phyloP scores from a whole-genome alignment of 1,139 yeast genomes.

The Pichia norvegensis region DNA sequence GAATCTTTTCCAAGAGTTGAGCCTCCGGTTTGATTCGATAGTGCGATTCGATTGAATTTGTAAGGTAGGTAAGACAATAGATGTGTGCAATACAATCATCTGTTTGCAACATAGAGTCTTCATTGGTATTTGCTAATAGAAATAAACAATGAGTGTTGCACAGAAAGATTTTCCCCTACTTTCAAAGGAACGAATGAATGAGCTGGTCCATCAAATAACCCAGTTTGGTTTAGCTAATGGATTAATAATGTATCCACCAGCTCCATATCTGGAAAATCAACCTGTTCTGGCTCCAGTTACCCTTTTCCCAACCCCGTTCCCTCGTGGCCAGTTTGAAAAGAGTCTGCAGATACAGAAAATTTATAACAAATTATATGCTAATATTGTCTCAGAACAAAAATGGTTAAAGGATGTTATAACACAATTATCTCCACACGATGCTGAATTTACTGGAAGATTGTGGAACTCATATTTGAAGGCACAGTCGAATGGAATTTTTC shows the following conservation, averaged over 20 bases:
- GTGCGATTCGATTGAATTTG: too few relatives aligned
- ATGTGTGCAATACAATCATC: too few relatives aligned
- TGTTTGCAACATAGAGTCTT: too few relatives aligned
- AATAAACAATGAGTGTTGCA: not conserved
- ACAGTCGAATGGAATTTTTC: constrained; percentile 43
- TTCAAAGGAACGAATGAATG: constrained; percentile 4
- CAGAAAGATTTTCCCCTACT: constrained; percentile 16
- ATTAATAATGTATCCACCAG: constrained; percentile 65
- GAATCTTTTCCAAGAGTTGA: too few relatives aligned
- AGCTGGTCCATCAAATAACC: constrained; percentile 39
- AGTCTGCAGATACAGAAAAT: constrained; percentile 62
- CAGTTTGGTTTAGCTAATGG: constrained; percentile 84
- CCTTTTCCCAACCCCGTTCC: constrained; percentile 83
- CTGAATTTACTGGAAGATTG: constrained; percentile 74
- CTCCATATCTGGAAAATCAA: constrained; percentile 34
- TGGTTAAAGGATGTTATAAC: constrained; percentile 58
- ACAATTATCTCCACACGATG: constrained; percentile 52
- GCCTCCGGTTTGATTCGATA: too few relatives aligned
- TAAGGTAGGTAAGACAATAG: too few relatives aligned
- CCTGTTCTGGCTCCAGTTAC: constrained; percentile 81
- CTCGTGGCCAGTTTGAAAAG: constrained; percentile 52
- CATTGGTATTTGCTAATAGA: too few relatives aligned
- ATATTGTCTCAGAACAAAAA: constrained; percentile 44
- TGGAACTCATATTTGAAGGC: constrained; percentile 52
- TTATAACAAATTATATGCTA: constrained; percentile 70